phyloP scores from a whole-genome alignment of 1,284 basidiomycete genomes.

The Ustilago nuda region DNA sequence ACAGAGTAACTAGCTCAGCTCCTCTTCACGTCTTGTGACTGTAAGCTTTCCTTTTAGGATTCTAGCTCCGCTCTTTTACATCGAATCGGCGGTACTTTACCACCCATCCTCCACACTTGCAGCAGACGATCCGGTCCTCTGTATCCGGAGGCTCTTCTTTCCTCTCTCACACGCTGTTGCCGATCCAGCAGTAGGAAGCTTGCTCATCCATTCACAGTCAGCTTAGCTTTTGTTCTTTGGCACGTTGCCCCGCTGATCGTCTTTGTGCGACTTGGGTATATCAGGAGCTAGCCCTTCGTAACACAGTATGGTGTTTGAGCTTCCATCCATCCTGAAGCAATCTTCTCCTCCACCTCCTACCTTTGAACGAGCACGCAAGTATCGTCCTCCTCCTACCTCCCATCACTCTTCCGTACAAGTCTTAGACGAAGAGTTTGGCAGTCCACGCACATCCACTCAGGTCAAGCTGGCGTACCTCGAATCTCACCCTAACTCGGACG shows the following conservation, averaged over 20 bases:
- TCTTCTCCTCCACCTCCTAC: constrained; percentile 23
- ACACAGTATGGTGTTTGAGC: constrained; percentile 29
- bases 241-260: constrained; percentile 12
- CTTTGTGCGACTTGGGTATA: neutral
- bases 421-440: constrained; percentile 44
- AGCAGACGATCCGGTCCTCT: neutral
- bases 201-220: constrained; percentile 2
- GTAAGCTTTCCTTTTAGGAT: neutral
- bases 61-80: constrained; percentile 4
- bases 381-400: constrained; percentile 47
- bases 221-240: neutral
- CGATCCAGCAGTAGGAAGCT: neutral
- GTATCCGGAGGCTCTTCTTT: neutral
- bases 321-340: constrained; percentile 15
- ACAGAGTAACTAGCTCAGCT: neutral
- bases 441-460: constrained; percentile 41
- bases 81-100: constrained; percentile 4
- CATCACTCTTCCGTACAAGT: constrained; percentile 46
- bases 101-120: neutral
- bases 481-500: constrained; percentile 42
- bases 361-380: constrained; percentile 51
- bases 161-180: neutral
- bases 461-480: constrained; percentile 54
- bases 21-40: constrained; percentile 7
- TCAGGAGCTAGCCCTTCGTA: neutral